phyloP scores from a whole-genome alignment of 2,329 filamentous ascomycete genomes.

The Penicillium concentricum region DNA sequence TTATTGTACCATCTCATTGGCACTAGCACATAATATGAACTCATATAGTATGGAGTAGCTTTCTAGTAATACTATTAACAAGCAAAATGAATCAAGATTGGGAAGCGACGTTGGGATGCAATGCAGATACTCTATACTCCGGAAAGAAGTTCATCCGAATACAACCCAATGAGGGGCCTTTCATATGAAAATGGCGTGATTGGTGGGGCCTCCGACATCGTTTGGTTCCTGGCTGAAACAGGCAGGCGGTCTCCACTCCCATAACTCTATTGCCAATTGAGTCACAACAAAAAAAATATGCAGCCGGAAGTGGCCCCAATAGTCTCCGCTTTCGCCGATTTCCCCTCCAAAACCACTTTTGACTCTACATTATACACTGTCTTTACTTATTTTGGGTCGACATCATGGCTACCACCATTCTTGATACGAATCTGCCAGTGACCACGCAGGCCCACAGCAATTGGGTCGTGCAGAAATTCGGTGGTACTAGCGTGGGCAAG shows the following conservation, averaged over 20 bases:
- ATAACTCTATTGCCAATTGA: constrained; percentile 12
- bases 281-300: constrained; percentile 8
- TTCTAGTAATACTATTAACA: neutral
- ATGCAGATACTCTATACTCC: neutral
- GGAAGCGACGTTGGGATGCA: neutral
- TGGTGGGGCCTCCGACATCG: constrained; percentile 25
- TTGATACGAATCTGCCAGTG: constrained; percentile 9
- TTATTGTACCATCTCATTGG: too few species aligned
- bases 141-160: neutral
- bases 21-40: too few species aligned
- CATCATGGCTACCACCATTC: constrained; percentile 3
- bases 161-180: neutral
- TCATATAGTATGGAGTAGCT: too few species aligned
- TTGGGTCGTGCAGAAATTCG: constrained; percentile 94
- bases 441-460: constrained; percentile 32
- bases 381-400: constrained; percentile 10
- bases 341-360: constrained; percentile 4
- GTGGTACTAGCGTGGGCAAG: constrained; percentile 93
- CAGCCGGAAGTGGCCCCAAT: constrained; percentile 18
- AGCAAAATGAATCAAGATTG: neutral
- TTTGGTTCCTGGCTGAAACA: constrained; percentile 6
- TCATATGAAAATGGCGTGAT: constrained; percentile 17
- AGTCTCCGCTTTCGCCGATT: constrained; percentile 24
- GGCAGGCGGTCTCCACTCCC: constrained; percentile 14
- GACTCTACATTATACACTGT: constrained; percentile 19